Evolutionary conservation across 352 stramenopile genomes (phyloP), one percentile per base, ranked within the genome.

Genomic region (Paralagenidium karlingii): DNA sequence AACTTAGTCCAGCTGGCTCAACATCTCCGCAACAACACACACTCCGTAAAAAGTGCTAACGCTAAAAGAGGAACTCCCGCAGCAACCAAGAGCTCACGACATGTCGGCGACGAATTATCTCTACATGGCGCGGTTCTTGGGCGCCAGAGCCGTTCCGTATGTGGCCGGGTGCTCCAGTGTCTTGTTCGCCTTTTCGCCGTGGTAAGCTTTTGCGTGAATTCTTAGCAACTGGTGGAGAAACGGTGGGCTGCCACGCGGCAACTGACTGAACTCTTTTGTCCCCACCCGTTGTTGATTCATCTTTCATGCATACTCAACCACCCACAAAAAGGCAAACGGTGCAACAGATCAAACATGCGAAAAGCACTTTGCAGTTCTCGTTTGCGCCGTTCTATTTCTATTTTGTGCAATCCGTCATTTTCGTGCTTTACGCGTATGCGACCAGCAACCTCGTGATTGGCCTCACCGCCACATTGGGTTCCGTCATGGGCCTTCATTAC

Each of bases 341-440:
- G 29, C 42, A 57, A 22, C 64, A 59, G 31, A 89, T 89, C 49
- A 56, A 66, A 29, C 63, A 64, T 38, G 41, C 70, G 12, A 66
- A 70, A 29, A 83, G 62, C 43, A 89, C 76, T 30, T 47, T 85
- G 28, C 69, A 84, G 56, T 85, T 80, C 51, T 55, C 73, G 33
- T 86, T 86, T 45, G 69, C 66, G 24, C 76, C 73, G 5, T 86
- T 86, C 48, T 89, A 83, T 50, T 86, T 86, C 54, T 89, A 81
- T 57, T 78, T 86, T 24, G 55, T 89, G 41, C 64, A 82, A 53
- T 84, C 60, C n/a, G 39, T 82, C n/a, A 83, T 85, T 42, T 84
- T 83, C 53, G 74, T 71, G 34, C 53, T 89, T 36, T 86, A 89
- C 43, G 69, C 49, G 10, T 79, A 61, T 34, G 75, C 61, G 34